Conservation (phyloP, 164 flowering plant genomes). For the Kingdonia uniflora region DNA sequence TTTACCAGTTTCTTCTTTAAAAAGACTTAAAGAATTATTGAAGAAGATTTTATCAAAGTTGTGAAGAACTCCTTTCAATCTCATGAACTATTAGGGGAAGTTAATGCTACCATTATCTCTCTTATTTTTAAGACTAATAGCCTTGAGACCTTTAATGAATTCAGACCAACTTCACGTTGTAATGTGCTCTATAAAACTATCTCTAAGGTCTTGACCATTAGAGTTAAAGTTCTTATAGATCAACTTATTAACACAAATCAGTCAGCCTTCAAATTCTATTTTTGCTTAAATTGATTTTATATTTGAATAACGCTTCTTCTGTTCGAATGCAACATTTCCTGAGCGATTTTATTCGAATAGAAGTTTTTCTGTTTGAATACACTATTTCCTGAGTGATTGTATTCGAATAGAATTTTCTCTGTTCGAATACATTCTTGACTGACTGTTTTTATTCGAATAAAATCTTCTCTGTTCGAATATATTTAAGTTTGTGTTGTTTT, state of each 20-base stretch:
- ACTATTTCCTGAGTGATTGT: too few relatives aligned
- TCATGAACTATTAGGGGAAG: background rate
- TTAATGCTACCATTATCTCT: background rate
- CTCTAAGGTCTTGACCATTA: background rate
- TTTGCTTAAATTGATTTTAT: background rate
- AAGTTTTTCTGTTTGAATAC: too few relatives aligned
- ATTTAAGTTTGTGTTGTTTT: too few relatives aligned
- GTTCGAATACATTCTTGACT: too few relatives aligned
- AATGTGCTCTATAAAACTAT: background rate
- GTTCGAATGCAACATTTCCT: too few relatives aligned
- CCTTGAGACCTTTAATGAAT: background rate
- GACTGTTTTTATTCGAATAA: too few relatives aligned
- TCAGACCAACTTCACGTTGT: background rate
- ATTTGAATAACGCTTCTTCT: too few relatives aligned
- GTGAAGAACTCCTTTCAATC: background rate
- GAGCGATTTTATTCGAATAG: too few relatives aligned
- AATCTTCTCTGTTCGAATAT: too few relatives aligned
- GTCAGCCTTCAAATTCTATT: background rate
- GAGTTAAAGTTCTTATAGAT: background rate
- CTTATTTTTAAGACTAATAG: background rate
- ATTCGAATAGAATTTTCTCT: too few relatives aligned
- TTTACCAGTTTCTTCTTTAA: background rate
- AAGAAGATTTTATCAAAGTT: background rate
- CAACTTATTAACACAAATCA: background rate
- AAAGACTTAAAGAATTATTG: background rate